These are phyloP conservation scores for Phialophora chinensis DNA, from an alignment of 2,329 filamentous ascomycete genomes.

Conservation along the genomic window DNA sequence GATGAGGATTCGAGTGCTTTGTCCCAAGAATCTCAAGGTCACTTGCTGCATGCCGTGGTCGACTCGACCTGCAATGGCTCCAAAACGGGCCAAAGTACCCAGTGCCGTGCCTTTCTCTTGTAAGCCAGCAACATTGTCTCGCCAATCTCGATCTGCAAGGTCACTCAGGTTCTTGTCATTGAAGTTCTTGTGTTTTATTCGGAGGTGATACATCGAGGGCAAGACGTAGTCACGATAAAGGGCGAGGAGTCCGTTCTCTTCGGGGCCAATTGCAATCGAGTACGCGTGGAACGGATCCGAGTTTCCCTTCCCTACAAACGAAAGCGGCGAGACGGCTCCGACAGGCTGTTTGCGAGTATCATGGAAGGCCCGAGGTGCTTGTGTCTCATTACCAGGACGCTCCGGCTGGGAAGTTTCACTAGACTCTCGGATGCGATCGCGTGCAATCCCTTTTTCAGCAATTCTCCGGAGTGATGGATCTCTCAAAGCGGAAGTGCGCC, in stretches of 20 bases:
- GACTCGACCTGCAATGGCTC: not conserved
- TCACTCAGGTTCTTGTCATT: conserved; percentile 10
- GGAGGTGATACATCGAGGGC: conserved; percentile 7
- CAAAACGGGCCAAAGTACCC: conserved; percentile 11
- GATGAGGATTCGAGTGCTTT: conserved; percentile 7
- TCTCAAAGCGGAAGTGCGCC: conserved; percentile 1
- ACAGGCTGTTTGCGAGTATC: not conserved
- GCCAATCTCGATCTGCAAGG: conserved; percentile 15
- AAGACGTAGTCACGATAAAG: conserved; percentile 25
- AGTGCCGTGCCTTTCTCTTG: conserved; percentile 7
- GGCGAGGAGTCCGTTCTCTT: conserved; percentile 20
- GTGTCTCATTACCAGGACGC: not conserved
- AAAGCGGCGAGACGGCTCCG: not conserved
- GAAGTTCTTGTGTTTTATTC: conserved; percentile 3
- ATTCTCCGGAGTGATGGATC: not conserved
- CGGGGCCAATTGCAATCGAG: conserved; percentile 14
- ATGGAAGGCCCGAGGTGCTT: not conserved
- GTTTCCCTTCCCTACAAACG: conserved; percentile 22
- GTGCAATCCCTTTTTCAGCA: not conserved
- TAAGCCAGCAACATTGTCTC: conserved; percentile 9
- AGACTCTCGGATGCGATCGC: not conserved
- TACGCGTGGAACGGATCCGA: conserved; percentile 24
- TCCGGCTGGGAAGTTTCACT: not conserved
- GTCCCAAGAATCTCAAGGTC: not conserved
- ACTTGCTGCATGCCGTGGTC: not conserved